Conservation (phyloP, 192 early-diverging fungal species). For the Gigaspora rosea region DNA sequence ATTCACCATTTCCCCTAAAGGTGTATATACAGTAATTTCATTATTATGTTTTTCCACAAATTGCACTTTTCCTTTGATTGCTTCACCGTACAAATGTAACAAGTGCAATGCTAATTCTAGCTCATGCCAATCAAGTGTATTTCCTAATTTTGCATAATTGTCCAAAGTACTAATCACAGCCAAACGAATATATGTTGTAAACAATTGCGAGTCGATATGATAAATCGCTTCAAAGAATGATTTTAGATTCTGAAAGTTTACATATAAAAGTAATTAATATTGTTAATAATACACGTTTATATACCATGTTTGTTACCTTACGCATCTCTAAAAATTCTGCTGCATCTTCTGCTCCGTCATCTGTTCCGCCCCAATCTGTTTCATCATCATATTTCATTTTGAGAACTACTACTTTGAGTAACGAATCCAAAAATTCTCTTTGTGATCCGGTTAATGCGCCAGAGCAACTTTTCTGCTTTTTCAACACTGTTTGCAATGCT, state of each 20-base stretch:
- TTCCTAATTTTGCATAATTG: conserved; percentile 50
- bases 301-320: conserved; percentile 45
- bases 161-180: conserved; percentile 64
- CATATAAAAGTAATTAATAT: conserved; percentile 37
- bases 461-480: conserved; percentile 56
- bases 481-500: conserved; percentile 64
- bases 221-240: conserved; percentile 77
- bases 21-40: conserved; percentile 40
- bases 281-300: neutral
- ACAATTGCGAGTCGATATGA: conserved; percentile 63
- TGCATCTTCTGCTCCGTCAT: conserved; percentile 76
- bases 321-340: conserved; percentile 71
- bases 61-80: conserved; percentile 55
- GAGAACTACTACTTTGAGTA: conserved; percentile 69
- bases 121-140: conserved; percentile 70
- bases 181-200: conserved; percentile 58
- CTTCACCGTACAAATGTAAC: conserved; percentile 72
- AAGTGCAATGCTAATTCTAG: conserved; percentile 76
- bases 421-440: conserved; percentile 50
- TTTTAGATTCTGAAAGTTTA: conserved; percentile 56
- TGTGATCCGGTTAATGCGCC: conserved; percentile 49
- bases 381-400: conserved; percentile 94
- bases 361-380: conserved; percentile 70
- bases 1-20: conserved; percentile 60
- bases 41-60: conserved; percentile 44